phyloP scores from a whole-genome alignment of 1,284 basidiomycete species.

The Leccinum fallax region DNA sequence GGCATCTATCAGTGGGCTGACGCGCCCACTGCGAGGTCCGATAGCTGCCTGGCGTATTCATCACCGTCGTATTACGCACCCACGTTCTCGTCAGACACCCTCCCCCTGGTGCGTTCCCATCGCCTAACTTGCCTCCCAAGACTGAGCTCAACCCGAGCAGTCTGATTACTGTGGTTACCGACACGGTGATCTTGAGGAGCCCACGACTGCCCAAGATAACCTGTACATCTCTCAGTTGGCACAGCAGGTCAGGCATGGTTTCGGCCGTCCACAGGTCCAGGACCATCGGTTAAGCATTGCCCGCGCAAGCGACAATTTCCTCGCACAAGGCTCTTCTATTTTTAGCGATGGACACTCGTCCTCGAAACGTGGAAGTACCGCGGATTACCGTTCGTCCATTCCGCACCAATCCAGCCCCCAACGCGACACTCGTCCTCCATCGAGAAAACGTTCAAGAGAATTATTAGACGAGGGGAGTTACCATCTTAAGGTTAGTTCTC shows the following conservation, averaged over 20 bases:
- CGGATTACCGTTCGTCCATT: slow-evolving; percentile 24
- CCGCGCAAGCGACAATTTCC: slow-evolving; percentile 38
- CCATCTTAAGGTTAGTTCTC: slow-evolving; percentile 35
- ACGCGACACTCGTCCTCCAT: slow-evolving; percentile 26
- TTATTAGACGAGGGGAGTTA: slow-evolving; percentile 32
- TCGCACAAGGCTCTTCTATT: slow-evolving; percentile 38
- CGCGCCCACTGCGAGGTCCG: slow-evolving; percentile 29
- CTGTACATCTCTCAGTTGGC: slow-evolving; percentile 27
- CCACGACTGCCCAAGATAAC: slow-evolving; percentile 22
- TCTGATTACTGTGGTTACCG: slow-evolving; percentile 21
- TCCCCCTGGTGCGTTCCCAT: slow-evolving; percentile 23
- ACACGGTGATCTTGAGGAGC: slow-evolving; percentile 19
- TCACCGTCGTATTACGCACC: slow-evolving; percentile 25
- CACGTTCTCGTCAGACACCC: slow-evolving; percentile 17
- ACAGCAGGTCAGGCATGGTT: slow-evolving; percentile 25
- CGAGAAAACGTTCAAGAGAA: slow-evolving; percentile 40
- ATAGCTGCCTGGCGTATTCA: slow-evolving; percentile 26
- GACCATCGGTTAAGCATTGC: slow-evolving; percentile 39
- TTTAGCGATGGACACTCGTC: slow-evolving; percentile 31
- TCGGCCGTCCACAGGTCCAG: slow-evolving; percentile 28
- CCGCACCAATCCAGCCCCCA: slow-evolving; percentile 20
- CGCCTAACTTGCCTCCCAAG: not conserved
- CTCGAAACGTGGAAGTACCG: slow-evolving; percentile 18
- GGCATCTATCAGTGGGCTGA: slow-evolving; percentile 35
- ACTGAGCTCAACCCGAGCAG: slow-evolving; percentile 19